Evolutionary conservation across 78 protist genomes (phyloP), one percentile per base, ranked within the genome.

Genomic region (Speleostelium caveatum): DNA sequence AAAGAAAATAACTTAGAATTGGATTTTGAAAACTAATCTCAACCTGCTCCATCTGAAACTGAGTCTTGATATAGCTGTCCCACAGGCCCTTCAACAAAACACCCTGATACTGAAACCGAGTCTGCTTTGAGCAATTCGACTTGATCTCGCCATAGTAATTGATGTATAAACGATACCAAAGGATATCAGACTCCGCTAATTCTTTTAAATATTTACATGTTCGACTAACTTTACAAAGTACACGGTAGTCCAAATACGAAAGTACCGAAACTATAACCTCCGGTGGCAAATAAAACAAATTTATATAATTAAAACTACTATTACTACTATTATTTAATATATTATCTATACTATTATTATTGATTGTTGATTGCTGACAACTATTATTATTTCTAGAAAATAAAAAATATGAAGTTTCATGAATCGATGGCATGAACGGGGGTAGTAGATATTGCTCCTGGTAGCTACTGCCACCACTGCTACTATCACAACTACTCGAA

Each of bases 31-130:
- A 76, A 14, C 41, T 39, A 24, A 66, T 33, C 3, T 76, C 86
- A 19, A 35, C 28, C 1, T 41, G 32, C 16, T 55, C 22, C 2
- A 30, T 3, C 19, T 69, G 74, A 41, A 78, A 78, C 16, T 65
- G 28, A n/a, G 88, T 66, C 56, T 78, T 78, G 22, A 69, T 42
- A 66, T 65, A 78, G 32, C n/a, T 26, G 56, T 78, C 75, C 88
- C 88, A 78, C 22, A 69, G 33, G 45, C 21, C 12, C 21, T 53
- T 42, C 8, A 67, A 39, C 38, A 38, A 53, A 22, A 24, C n/a
- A n/a, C n/a, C n/a, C n/a, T n/a, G n/a, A 45, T 45, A 45, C 6
- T 6, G 10, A 45, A 14, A 45, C n/a, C n/a, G 6, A 14, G 10
- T 10, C 10, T 45, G 53, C 10, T 45, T 45, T 14, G 6, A 45